phyloP scores from a whole-genome alignment of 1,284 basidiomycete species.

The Sanghuangporus sanghuang region DNA sequence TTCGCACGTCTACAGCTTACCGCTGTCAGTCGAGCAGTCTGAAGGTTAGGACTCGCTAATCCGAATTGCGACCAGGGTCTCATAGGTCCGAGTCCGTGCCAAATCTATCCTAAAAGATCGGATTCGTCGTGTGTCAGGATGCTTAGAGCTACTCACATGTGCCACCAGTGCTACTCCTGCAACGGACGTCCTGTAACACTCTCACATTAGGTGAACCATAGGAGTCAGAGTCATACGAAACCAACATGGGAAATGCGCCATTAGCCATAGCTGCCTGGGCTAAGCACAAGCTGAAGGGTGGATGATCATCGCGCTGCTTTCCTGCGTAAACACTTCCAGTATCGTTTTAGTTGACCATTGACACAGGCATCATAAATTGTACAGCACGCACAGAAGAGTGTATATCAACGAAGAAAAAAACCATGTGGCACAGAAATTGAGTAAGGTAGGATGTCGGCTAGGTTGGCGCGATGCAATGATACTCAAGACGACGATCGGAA shows the following conservation, averaged over 20 bases:
- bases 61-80: slow-evolving; percentile 18
- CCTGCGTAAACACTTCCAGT: slow-evolving; percentile 12
- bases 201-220: neutral
- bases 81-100: slow-evolving; percentile 16
- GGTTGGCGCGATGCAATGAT: slow-evolving; percentile 16
- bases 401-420: slow-evolving; percentile 16
- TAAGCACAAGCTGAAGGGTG: slow-evolving; percentile 14
- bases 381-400: slow-evolving; percentile 13
- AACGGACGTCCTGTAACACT: slow-evolving; percentile 15
- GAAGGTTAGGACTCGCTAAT: slow-evolving; percentile 11
- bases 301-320: slow-evolving; percentile 14
- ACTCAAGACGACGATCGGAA: slow-evolving; percentile 16
- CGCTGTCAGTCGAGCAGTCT: slow-evolving; percentile 9
- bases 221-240: neutral
- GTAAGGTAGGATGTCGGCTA: slow-evolving; percentile 17
- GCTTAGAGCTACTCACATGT: slow-evolving; percentile 13
- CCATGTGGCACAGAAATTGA: slow-evolving; percentile 19
- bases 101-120: slow-evolving; percentile 3
- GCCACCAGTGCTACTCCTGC: slow-evolving; percentile 18
- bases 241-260: slow-evolving; percentile 18
- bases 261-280: slow-evolving; percentile 19
- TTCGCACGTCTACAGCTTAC: neutral
- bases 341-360: neutral
- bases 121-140: neutral
- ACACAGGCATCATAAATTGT: neutral